Base-by-base conservation (phyloP, 2,329 filamentous ascomycete genomes). In the Sporothrix euskadiensis region DNA sequence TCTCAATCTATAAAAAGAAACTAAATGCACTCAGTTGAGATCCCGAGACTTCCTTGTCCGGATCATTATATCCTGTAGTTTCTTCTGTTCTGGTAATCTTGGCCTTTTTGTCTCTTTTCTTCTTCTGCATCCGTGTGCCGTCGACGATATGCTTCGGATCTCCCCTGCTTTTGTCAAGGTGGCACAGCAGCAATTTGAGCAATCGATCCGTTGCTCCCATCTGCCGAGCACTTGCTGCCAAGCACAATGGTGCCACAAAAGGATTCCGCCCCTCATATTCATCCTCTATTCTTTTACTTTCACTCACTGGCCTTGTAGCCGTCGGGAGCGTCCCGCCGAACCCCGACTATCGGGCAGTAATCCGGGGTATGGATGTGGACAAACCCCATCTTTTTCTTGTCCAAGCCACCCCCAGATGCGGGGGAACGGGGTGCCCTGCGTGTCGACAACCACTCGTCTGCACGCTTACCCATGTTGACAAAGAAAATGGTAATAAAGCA, bases 261-360 rank as follows among this genome's bases (percentile, higher is more conserved):
- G 2, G n/a, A 10, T 32, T 63, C 16, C 59, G 4, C 32, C 4
- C 6, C 19, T 63, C 59, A 8, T 32, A 9, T 41, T 41, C 30
- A 14, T 26, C 1, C 26, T 26, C 22, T 14, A 10, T 22, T 9
- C 26, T 39, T 26, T 26, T 26, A 2, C 32, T 14, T 35, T 26
- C 10, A 14, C 32, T 8, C 5, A 9, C 32, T 30, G 39, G n/a
- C 8, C 19, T 2, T 8, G 32, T 61, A n/a, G 57, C 30, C 44
- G 30, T 74, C 69, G 73, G 73, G 69, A 71, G 49, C 69, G 69
- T 74, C 52, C 54, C 52, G 73, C 73, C 73, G 69, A 73, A 22
- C 19, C 26, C 57, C 52, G 32, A 70, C 68, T 59, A 39, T 44
- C 35, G 5, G 6, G 8, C 39, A 30, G 30, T 39, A 54, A 32